Conservation (phyloP, 176 grass and related monocot genomes). For the Aegilops tauschii region DNA sequence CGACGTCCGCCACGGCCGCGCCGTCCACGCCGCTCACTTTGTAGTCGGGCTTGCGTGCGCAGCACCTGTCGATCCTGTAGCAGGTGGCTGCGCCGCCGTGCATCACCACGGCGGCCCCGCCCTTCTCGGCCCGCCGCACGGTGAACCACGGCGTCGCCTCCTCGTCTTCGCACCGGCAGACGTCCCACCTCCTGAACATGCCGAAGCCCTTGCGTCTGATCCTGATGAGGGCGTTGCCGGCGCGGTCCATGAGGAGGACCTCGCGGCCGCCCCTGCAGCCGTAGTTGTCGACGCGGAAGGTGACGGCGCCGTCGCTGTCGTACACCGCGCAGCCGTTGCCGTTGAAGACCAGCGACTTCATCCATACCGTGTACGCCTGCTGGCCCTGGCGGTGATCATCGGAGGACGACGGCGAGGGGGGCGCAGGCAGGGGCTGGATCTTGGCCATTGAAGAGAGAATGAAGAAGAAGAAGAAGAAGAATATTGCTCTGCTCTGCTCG, state of each 20-base stretch:
- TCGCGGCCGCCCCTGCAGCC: constrained; percentile 44
- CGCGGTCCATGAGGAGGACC: constrained; percentile 64
- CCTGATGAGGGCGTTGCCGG: constrained; percentile 44
- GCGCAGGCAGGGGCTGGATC: constrained; percentile 32
- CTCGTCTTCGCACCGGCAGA: background rate
- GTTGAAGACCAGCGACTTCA: constrained; percentile 86
- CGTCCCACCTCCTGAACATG: constrained; percentile 35
- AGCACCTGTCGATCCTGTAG: constrained; percentile 31
- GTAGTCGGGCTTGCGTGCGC: constrained; percentile 30
- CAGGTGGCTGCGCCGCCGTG: constrained; percentile 14
- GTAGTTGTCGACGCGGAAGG: constrained; percentile 85
- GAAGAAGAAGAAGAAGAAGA: background rate
- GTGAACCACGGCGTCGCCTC: constrained; percentile 48
- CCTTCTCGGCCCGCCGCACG: constrained; percentile 7
- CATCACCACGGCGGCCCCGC: constrained; percentile 9
- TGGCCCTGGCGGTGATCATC: background rate
- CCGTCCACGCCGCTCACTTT: background rate
- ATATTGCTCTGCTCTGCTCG: background rate
- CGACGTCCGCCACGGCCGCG: constrained; percentile 9
- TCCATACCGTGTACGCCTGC: constrained; percentile 64
- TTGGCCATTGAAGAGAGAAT: constrained; percentile 13
- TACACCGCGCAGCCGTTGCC: constrained; percentile 77
- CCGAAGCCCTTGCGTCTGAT: constrained; percentile 52
- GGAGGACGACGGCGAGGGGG: background rate
- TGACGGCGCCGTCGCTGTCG: constrained; percentile 48